phyloP scores from a whole-genome alignment of 2,329 filamentous ascomycete genomes.

The Colletotrichum chrysophilum region DNA sequence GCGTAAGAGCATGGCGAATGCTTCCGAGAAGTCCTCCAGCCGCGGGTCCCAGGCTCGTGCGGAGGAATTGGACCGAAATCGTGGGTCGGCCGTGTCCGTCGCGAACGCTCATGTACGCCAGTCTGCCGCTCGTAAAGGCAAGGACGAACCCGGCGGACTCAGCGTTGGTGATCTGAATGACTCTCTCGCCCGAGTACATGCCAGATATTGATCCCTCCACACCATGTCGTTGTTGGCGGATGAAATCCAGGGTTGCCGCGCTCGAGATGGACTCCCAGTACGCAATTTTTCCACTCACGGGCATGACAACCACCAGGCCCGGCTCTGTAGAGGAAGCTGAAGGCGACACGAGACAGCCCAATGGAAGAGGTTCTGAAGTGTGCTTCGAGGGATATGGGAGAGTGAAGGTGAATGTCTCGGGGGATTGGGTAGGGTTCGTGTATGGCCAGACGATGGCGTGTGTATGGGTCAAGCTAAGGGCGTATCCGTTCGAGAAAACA shows the following conservation, averaged over 20 bases:
- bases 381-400: constrained; percentile 76
- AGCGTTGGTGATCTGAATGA: constrained; percentile 79
- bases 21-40: constrained; percentile 79
- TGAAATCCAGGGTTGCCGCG: constrained; percentile 82
- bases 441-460: constrained; percentile 94
- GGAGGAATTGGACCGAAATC: constrained; percentile 79
- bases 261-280: constrained; percentile 97
- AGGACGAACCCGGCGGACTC: constrained; percentile 88
- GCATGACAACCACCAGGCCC: constrained; percentile 86
- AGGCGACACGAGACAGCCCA: constrained; percentile 82
- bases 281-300: constrained; percentile 81
- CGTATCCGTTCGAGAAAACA: constrained; percentile 73
- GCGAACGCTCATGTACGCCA: constrained; percentile 85
- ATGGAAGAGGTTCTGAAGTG: constrained; percentile 73
- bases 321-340: constrained; percentile 80
- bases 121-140: constrained; percentile 81
- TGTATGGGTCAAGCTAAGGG: constrained; percentile 79
- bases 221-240: constrained; percentile 80
- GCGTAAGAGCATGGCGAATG: constrained; percentile 76
- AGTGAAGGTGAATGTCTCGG: constrained; percentile 80
- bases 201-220: constrained; percentile 77
- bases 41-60: constrained; percentile 60
- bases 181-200: constrained; percentile 79
- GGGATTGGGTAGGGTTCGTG: constrained; percentile 67
- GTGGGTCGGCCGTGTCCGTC: constrained; percentile 86